Conservation (phyloP, 768 basidiomycete species). For the Suillus tomentosus region DNA sequence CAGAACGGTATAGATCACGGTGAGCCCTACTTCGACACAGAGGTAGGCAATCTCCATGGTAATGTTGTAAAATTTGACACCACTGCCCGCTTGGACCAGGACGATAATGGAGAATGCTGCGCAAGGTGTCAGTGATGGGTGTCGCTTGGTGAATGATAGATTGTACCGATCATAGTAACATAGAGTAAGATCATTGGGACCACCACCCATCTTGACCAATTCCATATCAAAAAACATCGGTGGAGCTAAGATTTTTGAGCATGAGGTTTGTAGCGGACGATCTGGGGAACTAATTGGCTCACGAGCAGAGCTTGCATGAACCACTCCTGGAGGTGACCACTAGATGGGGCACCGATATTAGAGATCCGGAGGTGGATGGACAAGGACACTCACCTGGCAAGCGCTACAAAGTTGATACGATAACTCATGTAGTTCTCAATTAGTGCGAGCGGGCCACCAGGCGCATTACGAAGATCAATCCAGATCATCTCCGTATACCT, state of each 20-base stretch:
- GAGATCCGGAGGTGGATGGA: neutral
- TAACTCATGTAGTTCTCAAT: neutral
- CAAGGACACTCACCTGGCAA: neutral
- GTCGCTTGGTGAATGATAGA: neutral
- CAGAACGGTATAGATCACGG: conserved; percentile 33
- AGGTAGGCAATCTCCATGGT: conserved; percentile 32
- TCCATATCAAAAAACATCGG: conserved; percentile 23
- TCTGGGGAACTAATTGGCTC: neutral
- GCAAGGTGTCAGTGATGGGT: neutral
- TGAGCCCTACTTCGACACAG: conserved; percentile 32
- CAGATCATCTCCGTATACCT: conserved; percentile 27
- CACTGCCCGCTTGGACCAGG: conserved; percentile 19
- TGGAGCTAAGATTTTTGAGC: neutral
- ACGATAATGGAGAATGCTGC: conserved; percentile 23
- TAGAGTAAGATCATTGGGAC: conserved; percentile 20
- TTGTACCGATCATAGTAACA: conserved; percentile 21
- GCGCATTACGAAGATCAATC: conserved; percentile 23
- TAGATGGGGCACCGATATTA: neutral
- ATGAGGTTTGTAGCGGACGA: neutral
- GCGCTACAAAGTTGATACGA: neutral
- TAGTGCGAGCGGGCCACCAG: neutral
- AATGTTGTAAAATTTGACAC: conserved; percentile 26
- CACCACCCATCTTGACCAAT: conserved; percentile 18
- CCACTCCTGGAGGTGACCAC: conserved; percentile 2
- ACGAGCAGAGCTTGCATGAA: conserved; percentile 3